Evolutionary conservation across 148 eudicot species (phyloP).

Genomic region (Rhododendron molle): DNA sequence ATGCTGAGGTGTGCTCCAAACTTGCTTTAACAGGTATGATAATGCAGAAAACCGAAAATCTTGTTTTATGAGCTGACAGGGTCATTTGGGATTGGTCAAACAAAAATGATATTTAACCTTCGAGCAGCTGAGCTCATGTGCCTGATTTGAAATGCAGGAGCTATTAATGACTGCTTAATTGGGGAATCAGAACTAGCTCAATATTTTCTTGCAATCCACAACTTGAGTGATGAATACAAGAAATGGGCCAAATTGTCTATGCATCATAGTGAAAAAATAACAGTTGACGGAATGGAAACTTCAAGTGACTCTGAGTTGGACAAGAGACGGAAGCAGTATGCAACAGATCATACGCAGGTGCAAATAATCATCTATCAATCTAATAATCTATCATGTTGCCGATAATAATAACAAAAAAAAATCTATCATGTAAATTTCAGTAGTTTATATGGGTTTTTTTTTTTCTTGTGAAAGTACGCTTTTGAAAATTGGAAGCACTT

Average conservation of each 20-base stretch:
- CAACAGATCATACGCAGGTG: slow-evolving; percentile 82
- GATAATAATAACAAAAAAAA: too few relatives aligned
- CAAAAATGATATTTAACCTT: neutral
- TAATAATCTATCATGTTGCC: neutral
- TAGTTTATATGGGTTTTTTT: neutral
- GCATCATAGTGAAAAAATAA: neutral
- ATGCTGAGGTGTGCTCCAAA: slow-evolving; percentile 51
- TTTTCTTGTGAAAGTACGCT: neutral
- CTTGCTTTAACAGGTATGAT: slow-evolving; percentile 52
- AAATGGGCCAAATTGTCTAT: neutral
- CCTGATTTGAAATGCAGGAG: slow-evolving; percentile 41
- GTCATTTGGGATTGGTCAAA: neutral
- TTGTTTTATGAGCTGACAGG: neutral
- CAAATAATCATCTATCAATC: neutral
- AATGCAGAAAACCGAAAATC: neutral
- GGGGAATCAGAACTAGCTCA: slow-evolving; percentile 13
- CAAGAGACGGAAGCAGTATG: neutral
- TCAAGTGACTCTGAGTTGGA: neutral
- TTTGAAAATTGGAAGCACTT: neutral
- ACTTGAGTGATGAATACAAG: neutral
- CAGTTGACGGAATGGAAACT: neutral
- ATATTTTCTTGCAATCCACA: slow-evolving; percentile 3
- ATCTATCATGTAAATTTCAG: neutral
- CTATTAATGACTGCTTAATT: slow-evolving; percentile 44
- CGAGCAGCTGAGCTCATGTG: neutral